A percentile compares a stretch with the other conserved stretches of the same genome.
phyloP scores from a whole-genome alignment of 768 basidiomycete species.

The Cyathus striatus region DNA sequence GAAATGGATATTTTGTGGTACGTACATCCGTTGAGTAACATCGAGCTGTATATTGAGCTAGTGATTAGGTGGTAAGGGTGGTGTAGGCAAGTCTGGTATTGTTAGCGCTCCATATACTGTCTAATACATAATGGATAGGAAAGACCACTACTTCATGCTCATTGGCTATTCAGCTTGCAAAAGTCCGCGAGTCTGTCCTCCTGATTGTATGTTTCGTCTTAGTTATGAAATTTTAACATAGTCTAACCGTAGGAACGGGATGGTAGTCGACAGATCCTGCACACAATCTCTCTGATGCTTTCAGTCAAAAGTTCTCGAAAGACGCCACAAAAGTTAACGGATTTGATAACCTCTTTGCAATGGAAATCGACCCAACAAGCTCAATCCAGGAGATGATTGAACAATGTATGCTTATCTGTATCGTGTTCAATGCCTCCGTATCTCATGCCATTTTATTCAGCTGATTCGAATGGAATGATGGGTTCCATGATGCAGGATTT shows the following conservation, averaged over 20 bases:
- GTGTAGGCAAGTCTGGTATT: conserved; percentile 68
- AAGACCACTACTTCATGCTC: conserved; percentile 99
- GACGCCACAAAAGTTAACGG: conserved; percentile 98
- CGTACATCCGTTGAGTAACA: conserved; percentile 56
- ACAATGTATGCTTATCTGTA: conserved; percentile 74
- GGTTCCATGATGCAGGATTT: conserved; percentile 99
- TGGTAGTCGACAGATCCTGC: conserved; percentile 96
- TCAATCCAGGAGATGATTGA: conserved; percentile 99
- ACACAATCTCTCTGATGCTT: conserved; percentile 97
- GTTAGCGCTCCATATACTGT: background rate
- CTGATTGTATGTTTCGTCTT: conserved; percentile 68
- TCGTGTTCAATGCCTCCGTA: conserved; percentile 1
- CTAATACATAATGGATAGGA: conserved; percentile 39
- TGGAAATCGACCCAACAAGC: conserved; percentile 99
- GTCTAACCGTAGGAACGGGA: background rate
- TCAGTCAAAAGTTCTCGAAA: conserved; percentile 98
- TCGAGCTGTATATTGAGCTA: conserved; percentile 3
- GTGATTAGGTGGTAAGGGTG: conserved; percentile 88
- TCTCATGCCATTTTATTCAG: conserved; percentile 55
- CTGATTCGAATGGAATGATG: conserved; percentile 92
- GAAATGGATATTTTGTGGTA: conserved; percentile 99
- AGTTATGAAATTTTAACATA: background rate
- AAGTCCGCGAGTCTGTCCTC: conserved; percentile 89
- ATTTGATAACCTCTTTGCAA: conserved; percentile 93
- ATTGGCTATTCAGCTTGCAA: conserved; percentile 92